Evolutionary conservation across 148 eudicot genomes (phyloP).

Genomic region (Heliosperma pusillum): DNA sequence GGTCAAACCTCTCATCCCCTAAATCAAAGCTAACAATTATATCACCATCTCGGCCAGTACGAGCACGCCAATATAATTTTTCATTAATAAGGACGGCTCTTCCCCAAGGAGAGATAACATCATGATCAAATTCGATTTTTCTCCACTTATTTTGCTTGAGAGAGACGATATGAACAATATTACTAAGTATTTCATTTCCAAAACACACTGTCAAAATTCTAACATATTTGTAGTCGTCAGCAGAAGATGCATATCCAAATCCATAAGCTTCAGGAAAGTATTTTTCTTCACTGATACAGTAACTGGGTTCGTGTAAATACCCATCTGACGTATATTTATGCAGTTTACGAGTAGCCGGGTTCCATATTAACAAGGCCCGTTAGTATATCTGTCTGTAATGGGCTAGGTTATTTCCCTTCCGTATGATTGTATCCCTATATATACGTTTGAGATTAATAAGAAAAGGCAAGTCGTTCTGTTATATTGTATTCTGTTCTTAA

Average conservation of each 20-base stretch:
- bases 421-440: no score
- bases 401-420: no score
- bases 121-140: conserved; percentile 9
- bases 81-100: conserved; percentile 8
- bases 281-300: no score
- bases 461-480: no score
- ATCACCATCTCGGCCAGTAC: no score
- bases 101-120: background rate
- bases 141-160: background rate
- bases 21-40: conserved; percentile 8
- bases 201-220: background rate
- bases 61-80: background rate
- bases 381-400: no score
- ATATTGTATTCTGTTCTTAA: no score
- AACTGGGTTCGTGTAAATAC: background rate
- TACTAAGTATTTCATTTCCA: no score
- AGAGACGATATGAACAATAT: background rate
- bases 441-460: no score
- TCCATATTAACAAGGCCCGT: no score
- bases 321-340: no score
- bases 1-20: background rate
- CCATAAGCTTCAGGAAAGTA: background rate
- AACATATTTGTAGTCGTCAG: conserved; percentile 12
- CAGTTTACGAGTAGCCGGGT: no score
- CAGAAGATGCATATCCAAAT: conserved; percentile 14